phyloP scores from a whole-genome alignment of 768 basidiomycete species.

The Russula virescens region DNA sequence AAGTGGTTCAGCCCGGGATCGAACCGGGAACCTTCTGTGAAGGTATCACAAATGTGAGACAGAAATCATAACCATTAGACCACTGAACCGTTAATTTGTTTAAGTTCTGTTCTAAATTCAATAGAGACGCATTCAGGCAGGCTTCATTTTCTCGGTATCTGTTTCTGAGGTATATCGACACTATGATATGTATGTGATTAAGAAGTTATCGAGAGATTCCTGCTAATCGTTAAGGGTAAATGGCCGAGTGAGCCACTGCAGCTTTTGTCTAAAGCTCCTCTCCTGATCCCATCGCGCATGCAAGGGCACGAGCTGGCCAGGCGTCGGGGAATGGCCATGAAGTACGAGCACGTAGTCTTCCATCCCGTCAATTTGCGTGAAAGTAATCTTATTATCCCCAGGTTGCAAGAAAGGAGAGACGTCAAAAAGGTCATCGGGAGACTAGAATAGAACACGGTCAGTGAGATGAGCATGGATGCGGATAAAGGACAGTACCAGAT shows the following conservation, averaged over 20 bases:
- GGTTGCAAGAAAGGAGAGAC: constrained; percentile 6
- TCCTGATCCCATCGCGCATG: constrained; percentile 8
- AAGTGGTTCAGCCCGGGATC: constrained; percentile 41
- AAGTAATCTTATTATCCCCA: constrained; percentile 9
- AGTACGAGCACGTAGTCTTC: constrained; percentile 10
- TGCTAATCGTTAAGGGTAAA: constrained; percentile 2
- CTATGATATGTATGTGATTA: not conserved
- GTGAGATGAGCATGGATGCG: not conserved
- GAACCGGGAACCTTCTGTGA: constrained; percentile 46
- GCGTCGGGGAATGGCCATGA: constrained; percentile 16
- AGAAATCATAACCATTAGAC: constrained; percentile 47
- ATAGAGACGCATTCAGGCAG: no score
- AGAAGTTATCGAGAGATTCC: not conserved
- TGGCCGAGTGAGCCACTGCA: constrained; percentile 5
- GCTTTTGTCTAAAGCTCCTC: not conserved
- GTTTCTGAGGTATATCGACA: no score
- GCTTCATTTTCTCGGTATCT: no score
- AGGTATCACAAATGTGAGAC: constrained; percentile 33
- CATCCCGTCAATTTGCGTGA: constrained; percentile 11
- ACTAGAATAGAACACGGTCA: not conserved
- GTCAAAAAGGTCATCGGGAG: constrained; percentile 14
- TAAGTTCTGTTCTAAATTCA: not conserved
- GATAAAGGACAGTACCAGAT: not conserved
- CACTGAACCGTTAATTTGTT: constrained; percentile 32
- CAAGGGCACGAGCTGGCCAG: not conserved